Conservation (phyloP, 768 basidiomycete genomes). For the Candolleomyces eurysporus region DNA sequence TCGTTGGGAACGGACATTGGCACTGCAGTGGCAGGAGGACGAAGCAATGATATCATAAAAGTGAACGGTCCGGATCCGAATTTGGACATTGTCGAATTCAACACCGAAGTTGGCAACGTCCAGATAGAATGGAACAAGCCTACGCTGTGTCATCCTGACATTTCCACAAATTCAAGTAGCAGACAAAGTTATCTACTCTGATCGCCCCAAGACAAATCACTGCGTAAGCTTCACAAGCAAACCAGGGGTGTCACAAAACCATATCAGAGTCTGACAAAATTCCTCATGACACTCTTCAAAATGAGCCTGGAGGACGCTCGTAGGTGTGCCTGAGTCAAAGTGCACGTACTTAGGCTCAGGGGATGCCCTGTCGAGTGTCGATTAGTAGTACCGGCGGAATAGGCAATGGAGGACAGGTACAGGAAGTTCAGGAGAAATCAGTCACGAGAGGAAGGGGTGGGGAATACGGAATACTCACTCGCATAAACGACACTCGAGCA, state of each 20-base stretch:
- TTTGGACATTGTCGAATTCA: too few species aligned
- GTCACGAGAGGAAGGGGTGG: too few species aligned
- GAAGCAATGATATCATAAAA: too few species aligned
- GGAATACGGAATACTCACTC: not conserved
- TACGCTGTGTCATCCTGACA: too few species aligned
- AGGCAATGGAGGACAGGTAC: too few species aligned
- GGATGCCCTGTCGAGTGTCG: not conserved
- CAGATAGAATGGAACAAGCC: not conserved
- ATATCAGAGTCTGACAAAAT: not conserved
- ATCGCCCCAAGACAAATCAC: not conserved
- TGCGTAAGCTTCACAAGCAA: not conserved
- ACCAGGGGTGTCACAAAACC: not conserved
- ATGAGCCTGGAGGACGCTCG: not conserved
- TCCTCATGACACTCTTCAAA: not conserved
- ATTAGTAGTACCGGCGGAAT: too few species aligned
- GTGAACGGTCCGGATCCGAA: too few species aligned
- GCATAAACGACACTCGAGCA: not conserved
- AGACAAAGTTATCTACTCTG: too few species aligned
- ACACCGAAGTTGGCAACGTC: not conserved
- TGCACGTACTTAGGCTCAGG: not conserved
- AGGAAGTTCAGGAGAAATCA: too few species aligned
- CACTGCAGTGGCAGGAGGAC: too few species aligned
- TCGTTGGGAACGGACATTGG: too few species aligned
- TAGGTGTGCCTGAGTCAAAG: not conserved
- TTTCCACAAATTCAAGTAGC: too few species aligned